Evolutionary conservation across 495 filamentous ascomycete genomes (phyloP), one percentile per base, ranked within the genome.

Genomic region (Lepidopterella palustris): DNA sequence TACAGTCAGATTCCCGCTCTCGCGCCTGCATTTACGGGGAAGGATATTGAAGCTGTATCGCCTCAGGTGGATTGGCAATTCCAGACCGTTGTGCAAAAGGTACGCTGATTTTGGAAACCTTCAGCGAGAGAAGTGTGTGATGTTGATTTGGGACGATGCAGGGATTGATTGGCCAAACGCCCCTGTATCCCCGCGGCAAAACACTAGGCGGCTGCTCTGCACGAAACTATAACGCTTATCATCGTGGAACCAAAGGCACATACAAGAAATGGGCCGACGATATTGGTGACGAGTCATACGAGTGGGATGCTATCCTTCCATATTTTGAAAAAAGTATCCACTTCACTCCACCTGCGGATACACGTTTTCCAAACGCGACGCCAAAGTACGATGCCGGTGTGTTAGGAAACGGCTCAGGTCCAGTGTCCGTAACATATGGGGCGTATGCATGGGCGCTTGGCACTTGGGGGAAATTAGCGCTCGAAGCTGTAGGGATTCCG

Each of bases 221-320:
- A 10, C 28, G 67, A 25, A 70, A 71, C 47, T 60, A 59, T 25
- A 58, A 68, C 53, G 25, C 58, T 10, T 73, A 67, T 53, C 61
- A 73, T 18, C 59, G 79, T 4, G 71, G 66, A 0, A 79, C 76
- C 0, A 65, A 58, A 5, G 76, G 71, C 0, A 66, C 77, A 1
- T 77, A 76, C 61, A 66, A 80, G 11, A 62, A 70, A 61, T 87
- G 83, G 83, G 84, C 83, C 0, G 74, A 81, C 18, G 48, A 52
- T 1, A 81, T 86, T 6, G 76, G 77, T 29, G 84, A 86, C 60
- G 50, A 73, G 3, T 76, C 70, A 42, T 87, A 81, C 59, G 69
- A 68, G 8, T 87, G 74, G 45, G 73, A 81, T 3, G 71, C 77
- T 9, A 61, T 82, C 1, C 68, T 81, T 0, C 79, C 78, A 0